Conservation (phyloP, 2,329 filamentous ascomycete species). For the Pestalotiopsis sp. region DNA sequence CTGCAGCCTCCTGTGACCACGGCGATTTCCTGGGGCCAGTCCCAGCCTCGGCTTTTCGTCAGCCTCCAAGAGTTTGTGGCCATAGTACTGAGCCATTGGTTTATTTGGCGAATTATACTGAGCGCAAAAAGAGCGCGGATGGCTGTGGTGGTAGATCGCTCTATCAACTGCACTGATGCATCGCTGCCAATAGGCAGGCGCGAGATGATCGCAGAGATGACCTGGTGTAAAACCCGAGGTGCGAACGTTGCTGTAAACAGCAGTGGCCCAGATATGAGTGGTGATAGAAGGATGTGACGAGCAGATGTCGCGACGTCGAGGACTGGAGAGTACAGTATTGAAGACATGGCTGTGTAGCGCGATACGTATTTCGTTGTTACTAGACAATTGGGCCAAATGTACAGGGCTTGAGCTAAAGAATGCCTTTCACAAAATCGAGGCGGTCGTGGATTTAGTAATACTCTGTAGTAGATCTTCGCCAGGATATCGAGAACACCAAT, state of each 20-base stretch:
- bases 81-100: background rate
- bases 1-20: conserved; percentile 28
- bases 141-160: background rate
- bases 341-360: background rate
- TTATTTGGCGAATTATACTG: background rate
- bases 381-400: background rate
- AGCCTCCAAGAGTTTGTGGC: conserved; percentile 9
- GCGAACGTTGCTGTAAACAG: background rate
- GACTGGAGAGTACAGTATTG: conserved; percentile 5
- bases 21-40: conserved; percentile 29
- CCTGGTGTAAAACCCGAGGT: background rate
- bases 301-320: background rate
- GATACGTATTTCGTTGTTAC: background rate
- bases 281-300: background rate
- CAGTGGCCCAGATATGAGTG: background rate
- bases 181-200: background rate
- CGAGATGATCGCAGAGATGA: background rate
- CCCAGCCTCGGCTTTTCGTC: conserved; percentile 17
- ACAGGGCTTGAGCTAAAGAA: background rate
- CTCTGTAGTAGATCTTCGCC: background rate
- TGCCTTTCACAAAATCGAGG: background rate
- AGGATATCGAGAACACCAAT: background rate
- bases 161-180: background rate
- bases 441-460: background rate
- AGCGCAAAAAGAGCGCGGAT: conserved; percentile 1